Evolutionary conservation across 2,329 filamentous ascomycete genomes (phyloP).

Genomic region (Sarocladium brachiariae): DNA sequence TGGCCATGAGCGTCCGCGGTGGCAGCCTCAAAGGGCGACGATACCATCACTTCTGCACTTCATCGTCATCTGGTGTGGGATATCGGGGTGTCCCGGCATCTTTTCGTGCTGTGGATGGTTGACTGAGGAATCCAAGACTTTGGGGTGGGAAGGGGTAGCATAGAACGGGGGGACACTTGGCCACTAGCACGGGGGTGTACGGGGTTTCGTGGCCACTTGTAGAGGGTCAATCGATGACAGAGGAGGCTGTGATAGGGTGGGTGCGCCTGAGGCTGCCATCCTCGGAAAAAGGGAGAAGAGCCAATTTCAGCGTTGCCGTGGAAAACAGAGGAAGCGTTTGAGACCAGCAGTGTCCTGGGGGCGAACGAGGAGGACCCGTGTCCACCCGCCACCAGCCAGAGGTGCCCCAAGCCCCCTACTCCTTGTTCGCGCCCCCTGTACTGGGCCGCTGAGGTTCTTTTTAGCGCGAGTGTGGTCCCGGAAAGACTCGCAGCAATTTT

Average conservation of each 20-base stretch:
- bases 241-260: background rate
- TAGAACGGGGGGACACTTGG: slow-evolving; percentile 3
- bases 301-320: slow-evolving; percentile 22
- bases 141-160: background rate
- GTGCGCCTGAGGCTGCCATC: slow-evolving; percentile 27
- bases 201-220: background rate
- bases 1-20: too few species aligned
- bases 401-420: slow-evolving; percentile 19
- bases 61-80: background rate
- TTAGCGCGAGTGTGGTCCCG: slow-evolving; percentile 26
- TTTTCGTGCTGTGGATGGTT: background rate
- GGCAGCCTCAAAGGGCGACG: too few species aligned
- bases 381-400: slow-evolving; percentile 9
- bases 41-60: background rate
- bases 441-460: slow-evolving; percentile 10
- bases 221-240: background rate
- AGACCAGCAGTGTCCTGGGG: slow-evolving; percentile 6
- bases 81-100: slow-evolving; percentile 10
- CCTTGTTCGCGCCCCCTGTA: slow-evolving; percentile 18
- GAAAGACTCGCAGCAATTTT: slow-evolving; percentile 53
- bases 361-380: slow-evolving; percentile 7
- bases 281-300: slow-evolving; percentile 9
- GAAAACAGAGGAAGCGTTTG: slow-evolving; percentile 17
- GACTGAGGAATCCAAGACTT: background rate
- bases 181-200: slow-evolving; percentile 1